phyloP scores from a whole-genome alignment of 192 early-diverging fungal species.

The Spinellus fusiger region DNA sequence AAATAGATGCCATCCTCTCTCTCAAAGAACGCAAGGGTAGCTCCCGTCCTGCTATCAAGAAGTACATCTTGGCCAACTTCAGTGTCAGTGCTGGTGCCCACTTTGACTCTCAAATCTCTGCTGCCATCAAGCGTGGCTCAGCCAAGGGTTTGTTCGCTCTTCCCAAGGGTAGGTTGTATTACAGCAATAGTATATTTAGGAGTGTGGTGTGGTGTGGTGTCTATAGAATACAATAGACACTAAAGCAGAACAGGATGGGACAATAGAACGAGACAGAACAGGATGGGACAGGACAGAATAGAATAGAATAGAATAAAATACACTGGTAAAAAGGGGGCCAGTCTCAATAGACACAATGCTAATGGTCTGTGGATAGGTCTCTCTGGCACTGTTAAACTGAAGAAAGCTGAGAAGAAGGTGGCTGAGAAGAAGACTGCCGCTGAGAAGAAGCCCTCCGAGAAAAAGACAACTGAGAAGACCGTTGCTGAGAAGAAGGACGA shows the following conservation, averaged over 20 bases:
- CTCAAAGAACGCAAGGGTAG: slow-evolving; percentile 71
- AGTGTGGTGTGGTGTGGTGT: too few species aligned
- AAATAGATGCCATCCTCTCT: slow-evolving; percentile 42
- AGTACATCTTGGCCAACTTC: slow-evolving; percentile 73
- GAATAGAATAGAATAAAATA: neutral
- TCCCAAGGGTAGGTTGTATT: slow-evolving; percentile 51
- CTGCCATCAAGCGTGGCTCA: slow-evolving; percentile 62
- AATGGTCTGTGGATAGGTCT: slow-evolving; percentile 19
- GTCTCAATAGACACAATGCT: neutral
- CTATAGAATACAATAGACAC: too few species aligned
- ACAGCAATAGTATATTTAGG: neutral
- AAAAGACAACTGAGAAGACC: slow-evolving; percentile 35
- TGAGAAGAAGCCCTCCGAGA: slow-evolving; percentile 30
- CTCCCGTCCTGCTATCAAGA: slow-evolving; percentile 71
- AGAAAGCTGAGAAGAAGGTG: slow-evolving; percentile 47
- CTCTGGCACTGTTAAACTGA: slow-evolving; percentile 63
- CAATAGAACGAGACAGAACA: neutral
- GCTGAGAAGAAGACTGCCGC: slow-evolving; percentile 9
- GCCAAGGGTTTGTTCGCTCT: slow-evolving; percentile 53
- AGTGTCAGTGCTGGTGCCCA: slow-evolving; percentile 45
- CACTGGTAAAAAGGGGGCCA: neutral
- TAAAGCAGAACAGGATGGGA: too few species aligned
- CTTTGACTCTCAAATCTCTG: slow-evolving; percentile 52
- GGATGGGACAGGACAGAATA: neutral
- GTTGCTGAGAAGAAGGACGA: slow-evolving; percentile 42